Conservation (phyloP, 106 monocot genomes). For the Posidonia australis region DNA sequence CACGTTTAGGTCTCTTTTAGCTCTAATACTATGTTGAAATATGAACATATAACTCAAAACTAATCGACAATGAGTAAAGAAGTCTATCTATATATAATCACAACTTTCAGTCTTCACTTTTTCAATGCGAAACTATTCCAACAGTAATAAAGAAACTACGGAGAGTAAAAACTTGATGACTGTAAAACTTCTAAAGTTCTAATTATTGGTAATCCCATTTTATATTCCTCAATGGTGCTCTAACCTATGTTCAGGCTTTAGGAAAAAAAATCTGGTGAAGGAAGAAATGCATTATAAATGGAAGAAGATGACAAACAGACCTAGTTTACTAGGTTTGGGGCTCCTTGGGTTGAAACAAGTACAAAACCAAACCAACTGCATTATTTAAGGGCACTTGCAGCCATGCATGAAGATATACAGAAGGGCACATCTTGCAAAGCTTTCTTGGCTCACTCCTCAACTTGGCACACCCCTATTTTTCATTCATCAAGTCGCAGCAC, state of each 20-base stretch:
- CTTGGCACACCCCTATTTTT: neutral
- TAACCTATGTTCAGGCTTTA: neutral
- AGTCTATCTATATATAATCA: no score
- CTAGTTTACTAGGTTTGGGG: conserved; percentile 5
- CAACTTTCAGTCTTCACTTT: no score
- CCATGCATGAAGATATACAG: no score
- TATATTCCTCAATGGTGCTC: neutral
- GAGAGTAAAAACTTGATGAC: no score
- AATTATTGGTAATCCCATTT: neutral
- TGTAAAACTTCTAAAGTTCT: no score
- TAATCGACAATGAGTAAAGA: no score
- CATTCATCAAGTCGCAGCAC: neutral
- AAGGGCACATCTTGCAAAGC: neutral
- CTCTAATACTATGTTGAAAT: no score
- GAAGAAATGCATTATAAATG: neutral
- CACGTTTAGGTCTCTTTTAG: no score
- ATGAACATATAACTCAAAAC: no score
- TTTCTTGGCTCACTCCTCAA: neutral
- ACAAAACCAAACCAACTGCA: neutral
- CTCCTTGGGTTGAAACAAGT: neutral
- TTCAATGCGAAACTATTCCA: no score
- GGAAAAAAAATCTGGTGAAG: neutral
- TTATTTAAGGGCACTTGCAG: no score
- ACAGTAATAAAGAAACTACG: no score
- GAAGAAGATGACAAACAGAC: neutral